Base-by-base conservation (phyloP, 2,329 filamentous ascomycete genomes). In the Neofusicoccum laricinum region DNA sequence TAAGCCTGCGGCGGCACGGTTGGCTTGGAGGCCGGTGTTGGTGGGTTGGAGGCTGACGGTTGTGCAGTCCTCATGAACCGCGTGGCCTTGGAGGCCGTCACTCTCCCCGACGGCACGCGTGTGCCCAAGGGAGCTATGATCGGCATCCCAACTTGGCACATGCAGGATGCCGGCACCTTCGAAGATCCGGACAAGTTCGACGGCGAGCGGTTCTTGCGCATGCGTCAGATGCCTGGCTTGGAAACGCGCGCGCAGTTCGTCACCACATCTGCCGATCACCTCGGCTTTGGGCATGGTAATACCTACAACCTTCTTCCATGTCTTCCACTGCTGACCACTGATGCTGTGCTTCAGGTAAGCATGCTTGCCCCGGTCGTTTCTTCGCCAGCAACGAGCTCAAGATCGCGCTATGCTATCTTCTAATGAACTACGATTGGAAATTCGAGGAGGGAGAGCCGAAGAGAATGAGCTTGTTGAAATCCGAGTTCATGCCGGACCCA, bases 301-400 rank as follows among this genome's bases (percentile, higher is more conserved):
- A 30, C 25, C 7, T 30, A 4, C 7, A 30, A 30, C 5, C 4
- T 6, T 30, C 25, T 30, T 30, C 25, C 25, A 7, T 7, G 4
- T 30, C 4, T 30, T 30, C 7, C 25, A 30, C 25, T 30, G 4
- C 25, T 7, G 25, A 30, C 7, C 1, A 30, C 25, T 30, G 25
- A 30, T 6, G 5, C 25, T 30, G 7, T 30, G 25, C 25, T 30
- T 6, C 25, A 30, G 25, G 25, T 30, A 30, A 30, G 7, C 65
- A 67, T 46, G 66, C 64, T 6, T 67, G 65, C 36, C 65, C 65
- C 2, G 65, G 66, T 2, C 64, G 67, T 6, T 68, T 68, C 58
- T 68, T 68, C 36, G 67, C 67, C 15, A 34, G 19, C 30, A 65
- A 64, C 6, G 61, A 67, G 43, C 66, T 68, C 61, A 68, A 68